Conservation (phyloP, 2,329 filamentous ascomycete genomes). For the Aspergillus fischeri region DNA sequence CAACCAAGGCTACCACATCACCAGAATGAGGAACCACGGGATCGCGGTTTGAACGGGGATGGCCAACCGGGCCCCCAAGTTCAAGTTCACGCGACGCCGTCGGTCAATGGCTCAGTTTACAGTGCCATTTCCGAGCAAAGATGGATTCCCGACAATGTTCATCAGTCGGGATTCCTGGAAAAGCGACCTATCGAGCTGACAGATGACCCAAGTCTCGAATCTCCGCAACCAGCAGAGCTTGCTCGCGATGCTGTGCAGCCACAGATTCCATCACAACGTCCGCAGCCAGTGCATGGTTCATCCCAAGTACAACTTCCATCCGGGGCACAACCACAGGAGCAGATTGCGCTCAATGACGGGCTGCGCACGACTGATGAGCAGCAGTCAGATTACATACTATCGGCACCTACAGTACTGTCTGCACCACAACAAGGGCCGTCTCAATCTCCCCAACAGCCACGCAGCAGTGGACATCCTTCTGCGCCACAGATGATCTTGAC, state of each 20-base stretch:
- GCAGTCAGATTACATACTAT: slow-evolving; percentile 20
- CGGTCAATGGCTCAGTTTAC: slow-evolving; percentile 22
- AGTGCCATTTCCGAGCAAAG: slow-evolving; percentile 27
- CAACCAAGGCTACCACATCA: slow-evolving; percentile 26
- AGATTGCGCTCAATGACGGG: slow-evolving; percentile 18
- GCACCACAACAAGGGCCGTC: slow-evolving; percentile 17
- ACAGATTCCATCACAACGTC: slow-evolving; percentile 9
- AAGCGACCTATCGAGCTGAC: slow-evolving; percentile 20
- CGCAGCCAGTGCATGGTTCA: slow-evolving; percentile 13
- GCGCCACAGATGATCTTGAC: slow-evolving; percentile 30
- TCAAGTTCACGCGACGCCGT: slow-evolving; percentile 11
- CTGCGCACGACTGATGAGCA: slow-evolving; percentile 21
- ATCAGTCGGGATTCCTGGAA: slow-evolving; percentile 24
- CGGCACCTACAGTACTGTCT: slow-evolving; percentile 15
- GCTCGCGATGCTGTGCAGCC: slow-evolving; percentile 18
- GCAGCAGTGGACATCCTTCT: slow-evolving; percentile 21
- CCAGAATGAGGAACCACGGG: slow-evolving; percentile 19
- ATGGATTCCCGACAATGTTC: slow-evolving; percentile 30
- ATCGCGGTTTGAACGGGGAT: slow-evolving; percentile 21
- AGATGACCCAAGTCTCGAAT: slow-evolving; percentile 18
- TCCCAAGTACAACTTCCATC: slow-evolving; percentile 14
- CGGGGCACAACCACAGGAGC: slow-evolving; percentile 21
- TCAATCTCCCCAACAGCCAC: slow-evolving; percentile 22
- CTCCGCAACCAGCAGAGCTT: slow-evolving; percentile 14
- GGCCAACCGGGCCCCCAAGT: slow-evolving; percentile 22